These are phyloP conservation scores for Arthrobotrys megalospora DNA, from an alignment of 2,329 filamentous ascomycete species.

Conservation along the genomic window DNA sequence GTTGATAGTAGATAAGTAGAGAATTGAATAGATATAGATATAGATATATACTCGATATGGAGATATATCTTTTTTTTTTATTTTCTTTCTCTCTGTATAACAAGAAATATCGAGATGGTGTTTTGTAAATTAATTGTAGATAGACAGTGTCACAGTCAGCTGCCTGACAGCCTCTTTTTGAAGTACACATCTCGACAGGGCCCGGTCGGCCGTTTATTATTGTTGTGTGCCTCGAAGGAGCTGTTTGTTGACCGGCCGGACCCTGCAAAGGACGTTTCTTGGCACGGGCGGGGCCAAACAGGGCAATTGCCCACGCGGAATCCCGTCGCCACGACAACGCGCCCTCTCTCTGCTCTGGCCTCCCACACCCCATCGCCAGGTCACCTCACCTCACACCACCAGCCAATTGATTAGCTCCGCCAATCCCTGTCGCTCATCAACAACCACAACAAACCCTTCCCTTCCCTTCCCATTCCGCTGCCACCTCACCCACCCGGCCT, in stretches of 20 bases:
- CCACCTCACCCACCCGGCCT: constrained; percentile 26
- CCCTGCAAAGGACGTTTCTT: constrained; percentile 42
- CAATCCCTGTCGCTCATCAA: too few relatives aligned
- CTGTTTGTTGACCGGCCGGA: constrained; percentile 57
- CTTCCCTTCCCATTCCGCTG: constrained; percentile 27
- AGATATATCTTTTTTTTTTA: too few relatives aligned
- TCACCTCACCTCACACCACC: constrained; percentile 11
- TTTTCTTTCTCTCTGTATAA: too few relatives aligned
- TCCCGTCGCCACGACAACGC: constrained; percentile 40
- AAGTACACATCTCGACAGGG: constrained; percentile 12
- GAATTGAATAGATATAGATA: too few relatives aligned
- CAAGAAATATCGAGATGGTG: background rate
- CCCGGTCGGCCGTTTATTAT: constrained; percentile 28
- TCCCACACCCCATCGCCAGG: constrained; percentile 7
- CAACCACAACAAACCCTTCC: background rate
- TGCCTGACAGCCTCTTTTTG: constrained; percentile 32
- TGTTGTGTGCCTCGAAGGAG: constrained; percentile 45
- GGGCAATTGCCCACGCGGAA: constrained; percentile 18
- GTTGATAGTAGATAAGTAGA: too few relatives aligned
- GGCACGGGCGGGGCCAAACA: constrained; percentile 22
- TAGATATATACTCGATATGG: too few relatives aligned
- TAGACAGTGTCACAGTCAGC: constrained; percentile 26
- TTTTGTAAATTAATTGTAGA: constrained; percentile 13
- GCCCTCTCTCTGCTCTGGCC: background rate
- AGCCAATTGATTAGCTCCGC: background rate